Base-by-base conservation (phyloP, 805 yeast species). In the Wickerhamomyces silvicola region DNA sequence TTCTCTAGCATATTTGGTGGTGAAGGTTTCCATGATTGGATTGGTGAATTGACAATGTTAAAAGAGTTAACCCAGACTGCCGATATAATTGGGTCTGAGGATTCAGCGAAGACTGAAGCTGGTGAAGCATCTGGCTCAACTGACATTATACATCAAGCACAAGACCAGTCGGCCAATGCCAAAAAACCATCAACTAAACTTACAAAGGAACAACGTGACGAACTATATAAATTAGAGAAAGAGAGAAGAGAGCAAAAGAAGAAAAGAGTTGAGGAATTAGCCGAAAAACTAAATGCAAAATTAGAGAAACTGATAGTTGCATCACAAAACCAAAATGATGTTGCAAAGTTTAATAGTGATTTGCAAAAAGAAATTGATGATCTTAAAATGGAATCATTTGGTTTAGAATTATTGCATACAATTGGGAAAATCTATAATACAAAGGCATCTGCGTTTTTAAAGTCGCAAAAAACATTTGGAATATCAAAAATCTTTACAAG, bases 331-430 rank as follows among this genome's bases (percentile, higher is more conserved):
- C 52, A 54, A 0, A 74, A 70, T 18, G 72, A 76, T 11, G 50
- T 74, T 23, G 59, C 56, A 7, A 67, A 65, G 6, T 81, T 73
- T 49, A 59, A 55, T n/a, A 46, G 48, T 10, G 75, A 75, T 43
- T 61, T 83, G 18, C 57, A 61, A 24, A 62, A 64, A 33, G 92
- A 83, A 50, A 72, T 82, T 27, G 88, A 82, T 44, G 82, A 82
- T 39, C 64, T 92, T 52, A 92, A 92, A 57, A 75, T 86, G 70
- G 98, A 92, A 66, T 84, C 95, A 33, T 92, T 92, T 62, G 99
- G 99, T 10, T 60, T 90, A 31, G 95, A 90, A 59, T 66, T 92
- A 31, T 63, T 90, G 42, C 87, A 81, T 43, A 64, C 90, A 13
- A 81, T 92, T 39, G 97, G 97, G 13, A 71, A 70, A 38, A 73